Evolutionary conservation across 176 grass and related monocot species (phyloP).

Genomic region (Cenchrus purpureus): DNA sequence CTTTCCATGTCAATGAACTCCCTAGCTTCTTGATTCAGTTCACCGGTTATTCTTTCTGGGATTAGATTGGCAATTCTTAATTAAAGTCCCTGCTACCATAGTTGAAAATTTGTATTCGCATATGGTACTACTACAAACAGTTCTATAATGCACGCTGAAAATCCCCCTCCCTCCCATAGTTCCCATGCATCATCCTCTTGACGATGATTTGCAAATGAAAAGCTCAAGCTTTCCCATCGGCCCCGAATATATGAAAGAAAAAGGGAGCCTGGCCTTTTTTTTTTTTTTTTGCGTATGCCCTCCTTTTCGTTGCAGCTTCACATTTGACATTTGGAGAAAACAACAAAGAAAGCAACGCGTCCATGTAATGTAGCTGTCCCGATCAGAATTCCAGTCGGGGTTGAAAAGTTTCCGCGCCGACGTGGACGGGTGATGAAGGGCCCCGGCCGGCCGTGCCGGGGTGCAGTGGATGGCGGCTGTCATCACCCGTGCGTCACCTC

Average conservation of each 20-base stretch:
- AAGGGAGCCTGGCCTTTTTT: background rate
- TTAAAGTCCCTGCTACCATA: background rate
- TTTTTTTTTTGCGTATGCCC: background rate
- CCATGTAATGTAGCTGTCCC: conserved; percentile 23
- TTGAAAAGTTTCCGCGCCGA: background rate
- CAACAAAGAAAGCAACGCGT: conserved; percentile 25
- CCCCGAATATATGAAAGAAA: background rate
- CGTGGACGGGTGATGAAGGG: conserved; percentile 25
- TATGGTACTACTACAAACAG: background rate
- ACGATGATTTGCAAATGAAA: background rate
- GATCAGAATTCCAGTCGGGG: background rate
- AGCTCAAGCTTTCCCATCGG: conserved; percentile 12
- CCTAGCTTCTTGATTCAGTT: background rate
- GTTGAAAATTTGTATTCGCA: background rate
- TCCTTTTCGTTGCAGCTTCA: conserved; percentile 34
- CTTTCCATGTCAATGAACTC: conserved; percentile 25
- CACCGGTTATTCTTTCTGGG: too few relatives aligned
- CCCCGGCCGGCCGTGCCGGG: background rate
- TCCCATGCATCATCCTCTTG: background rate
- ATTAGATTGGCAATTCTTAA: background rate
- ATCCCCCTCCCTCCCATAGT: background rate
- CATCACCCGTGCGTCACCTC: conserved; percentile 3
- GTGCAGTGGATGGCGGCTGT: background rate
- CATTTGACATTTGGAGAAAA: conserved; percentile 44
- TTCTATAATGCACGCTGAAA: background rate